Evolutionary conservation across 2,329 filamentous ascomycete genomes (phyloP).

Genomic region (Paecilomyces sp.): DNA sequence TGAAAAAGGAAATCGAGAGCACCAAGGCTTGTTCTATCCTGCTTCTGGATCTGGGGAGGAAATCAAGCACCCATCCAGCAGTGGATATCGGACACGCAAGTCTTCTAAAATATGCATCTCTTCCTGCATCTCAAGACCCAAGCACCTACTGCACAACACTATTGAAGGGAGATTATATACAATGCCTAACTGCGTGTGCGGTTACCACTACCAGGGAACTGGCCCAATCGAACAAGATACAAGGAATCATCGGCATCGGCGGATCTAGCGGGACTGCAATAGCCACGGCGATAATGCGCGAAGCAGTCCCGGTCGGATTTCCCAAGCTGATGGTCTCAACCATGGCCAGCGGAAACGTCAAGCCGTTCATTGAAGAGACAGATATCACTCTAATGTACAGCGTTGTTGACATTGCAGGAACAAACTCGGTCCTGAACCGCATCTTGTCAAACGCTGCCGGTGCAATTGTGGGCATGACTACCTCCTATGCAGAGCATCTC

Average conservation of each 20-base stretch:
- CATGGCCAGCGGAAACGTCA: slow-evolving; percentile 60
- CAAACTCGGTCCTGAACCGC: slow-evolving; percentile 52
- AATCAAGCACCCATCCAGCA: slow-evolving; percentile 30
- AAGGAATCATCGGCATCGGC: slow-evolving; percentile 54
- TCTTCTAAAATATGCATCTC: slow-evolving; percentile 26
- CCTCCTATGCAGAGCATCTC: slow-evolving; percentile 30
- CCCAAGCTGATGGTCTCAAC: slow-evolving; percentile 66
- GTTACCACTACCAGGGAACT: slow-evolving; percentile 37
- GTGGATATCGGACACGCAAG: slow-evolving; percentile 43
- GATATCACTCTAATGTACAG: slow-evolving; percentile 66
- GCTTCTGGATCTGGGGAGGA: slow-evolving; percentile 52
- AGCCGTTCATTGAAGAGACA: slow-evolving; percentile 57
- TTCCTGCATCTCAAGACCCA: slow-evolving; percentile 18
- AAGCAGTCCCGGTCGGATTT: slow-evolving; percentile 55
- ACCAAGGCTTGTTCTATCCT: slow-evolving; percentile 30
- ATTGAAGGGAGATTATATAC: slow-evolving; percentile 50
- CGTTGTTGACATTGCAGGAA: slow-evolving; percentile 62
- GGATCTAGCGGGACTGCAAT: slow-evolving; percentile 59
- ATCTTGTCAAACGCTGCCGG: slow-evolving; percentile 58
- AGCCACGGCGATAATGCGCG: slow-evolving; percentile 54
- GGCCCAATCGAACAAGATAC: slow-evolving; percentile 32
- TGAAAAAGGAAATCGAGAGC: slow-evolving; percentile 41
- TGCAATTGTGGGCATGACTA: slow-evolving; percentile 54
- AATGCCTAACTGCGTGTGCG: slow-evolving; percentile 47
- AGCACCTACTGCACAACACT: slow-evolving; percentile 30